Evolutionary conservation across 2,329 filamentous ascomycete genomes (phyloP), one percentile per base, ranked within the genome.

Genomic region (Sarocladium oryzae): DNA sequence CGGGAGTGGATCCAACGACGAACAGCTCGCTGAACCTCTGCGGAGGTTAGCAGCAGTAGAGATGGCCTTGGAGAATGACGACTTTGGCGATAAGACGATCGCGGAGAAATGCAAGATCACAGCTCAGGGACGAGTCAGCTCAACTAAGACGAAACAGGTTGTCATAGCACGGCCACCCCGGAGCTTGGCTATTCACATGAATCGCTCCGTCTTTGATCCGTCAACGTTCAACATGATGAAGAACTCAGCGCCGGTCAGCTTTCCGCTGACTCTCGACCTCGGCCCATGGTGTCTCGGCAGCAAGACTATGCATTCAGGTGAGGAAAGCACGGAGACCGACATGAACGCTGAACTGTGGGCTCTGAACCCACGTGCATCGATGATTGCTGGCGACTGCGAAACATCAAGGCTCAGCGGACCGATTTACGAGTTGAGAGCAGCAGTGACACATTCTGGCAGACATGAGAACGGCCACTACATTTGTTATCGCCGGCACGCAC

Each of bases 381-480:
- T 95, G 86, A 77, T 93, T 16, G 77, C 84, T 1, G 79, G 78
- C 4, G 73, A 74, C 41, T 58, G 66, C 35, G 62, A 62, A 2
- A 68, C 71, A 8, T 82, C 79, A 2, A 76, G 71, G 54, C 69
- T 81, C 8, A 70, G 70, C 0, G 81, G 82, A 2, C 76, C 75
- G 24, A 72, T 85, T 1, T 97, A 95, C 64, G 82, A 88, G 61
- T 73, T 97, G 15, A 81, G 86, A 50, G 89, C 91, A 26, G 87
- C 92, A 0, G 81, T 97, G 9, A 93, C 89, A 1, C 93, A 97
- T 63, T 88, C 87, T 55, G 93, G 93, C 3, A 78, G 87, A 28
- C 93, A 97, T 65, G 90, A 96, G 55, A 96, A 95, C 60, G 93
- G 93, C 0, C 93, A 99, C 69, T 97, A 99, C 60, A 84, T 96